phyloP scores from a whole-genome alignment of 2,329 filamentous ascomycete species.

The Cladosporium cucumerinum region DNA sequence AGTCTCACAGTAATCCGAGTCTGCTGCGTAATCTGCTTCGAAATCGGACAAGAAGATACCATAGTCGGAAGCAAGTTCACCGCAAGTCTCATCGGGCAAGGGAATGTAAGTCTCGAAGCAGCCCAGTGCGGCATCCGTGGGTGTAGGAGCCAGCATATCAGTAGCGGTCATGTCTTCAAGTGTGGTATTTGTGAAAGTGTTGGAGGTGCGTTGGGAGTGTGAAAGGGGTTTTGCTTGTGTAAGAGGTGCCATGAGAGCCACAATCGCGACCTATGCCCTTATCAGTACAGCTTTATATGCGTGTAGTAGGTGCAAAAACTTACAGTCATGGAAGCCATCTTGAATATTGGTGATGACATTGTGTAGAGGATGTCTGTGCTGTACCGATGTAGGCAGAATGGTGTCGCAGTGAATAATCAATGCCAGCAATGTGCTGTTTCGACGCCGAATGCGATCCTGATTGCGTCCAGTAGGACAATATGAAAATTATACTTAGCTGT shows the following conservation, averaged over 20 bases:
- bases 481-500: constrained; percentile 11
- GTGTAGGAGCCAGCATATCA: constrained; percentile 6
- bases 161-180: constrained; percentile 11
- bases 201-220: constrained; percentile 10
- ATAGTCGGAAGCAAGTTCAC: constrained; percentile 19
- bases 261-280: not conserved
- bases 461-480: not conserved
- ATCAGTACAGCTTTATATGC: not conserved
- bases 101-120: constrained; percentile 14
- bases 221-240: constrained; percentile 10
- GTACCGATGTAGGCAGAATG: not conserved
- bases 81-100: constrained; percentile 19
- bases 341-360: not conserved
- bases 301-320: not conserved
- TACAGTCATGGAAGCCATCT: constrained; percentile 10
- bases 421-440: not conserved
- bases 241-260: constrained; percentile 11
- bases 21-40: constrained; percentile 18
- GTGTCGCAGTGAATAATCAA: not conserved
- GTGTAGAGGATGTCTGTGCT: not conserved
- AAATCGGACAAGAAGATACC: constrained; percentile 19
- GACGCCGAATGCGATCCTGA: not conserved
- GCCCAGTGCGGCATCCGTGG: constrained; percentile 4
- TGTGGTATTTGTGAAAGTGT: constrained; percentile 15
- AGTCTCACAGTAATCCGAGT: constrained; percentile 19